A percentile compares a stretch with the other conserved stretches of the same genome.
These are phyloP conservation scores for Ogataea paradorogensis DNA, from an alignment of 805 yeast species.

Conservation along the genomic window DNA sequence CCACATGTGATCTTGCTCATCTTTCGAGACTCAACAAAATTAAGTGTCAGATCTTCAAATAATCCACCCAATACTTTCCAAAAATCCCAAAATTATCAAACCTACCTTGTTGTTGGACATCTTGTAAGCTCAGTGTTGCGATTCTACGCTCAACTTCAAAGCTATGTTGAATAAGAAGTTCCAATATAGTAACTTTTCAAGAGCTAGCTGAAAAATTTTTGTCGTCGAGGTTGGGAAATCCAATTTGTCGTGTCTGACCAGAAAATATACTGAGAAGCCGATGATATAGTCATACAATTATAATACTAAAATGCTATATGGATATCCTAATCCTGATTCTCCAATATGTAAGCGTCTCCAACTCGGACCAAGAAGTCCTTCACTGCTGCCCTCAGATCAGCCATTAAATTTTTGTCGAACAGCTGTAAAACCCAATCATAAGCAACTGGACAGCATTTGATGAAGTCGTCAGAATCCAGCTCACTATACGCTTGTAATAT, in stretches of 20 bases:
- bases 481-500: conserved; percentile 79
- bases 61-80: background rate
- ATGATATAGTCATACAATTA: background rate
- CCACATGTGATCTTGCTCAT: too few relatives aligned
- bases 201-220: conserved; percentile 19
- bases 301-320: conserved; percentile 6
- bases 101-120: conserved; percentile 32
- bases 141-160: conserved; percentile 7
- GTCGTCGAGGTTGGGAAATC: conserved; percentile 16
- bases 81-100: background rate
- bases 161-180: conserved; percentile 6
- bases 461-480: conserved; percentile 72
- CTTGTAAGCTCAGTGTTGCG: conserved; percentile 11
- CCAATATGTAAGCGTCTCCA: conserved; percentile 38
- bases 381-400: conserved; percentile 60
- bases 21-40: background rate
- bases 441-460: conserved; percentile 53
- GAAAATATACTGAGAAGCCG: conserved; percentile 1
- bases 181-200: conserved; percentile 8
- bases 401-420: conserved; percentile 57
- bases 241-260: conserved; percentile 12
- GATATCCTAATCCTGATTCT: conserved; percentile 7
- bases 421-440: conserved; percentile 57
- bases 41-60: background rate
- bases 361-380: conserved; percentile 55